These are phyloP conservation scores for Nothomitra cinnamomea DNA, from an alignment of 2,329 filamentous ascomycete genomes.

Conservation along the genomic window DNA sequence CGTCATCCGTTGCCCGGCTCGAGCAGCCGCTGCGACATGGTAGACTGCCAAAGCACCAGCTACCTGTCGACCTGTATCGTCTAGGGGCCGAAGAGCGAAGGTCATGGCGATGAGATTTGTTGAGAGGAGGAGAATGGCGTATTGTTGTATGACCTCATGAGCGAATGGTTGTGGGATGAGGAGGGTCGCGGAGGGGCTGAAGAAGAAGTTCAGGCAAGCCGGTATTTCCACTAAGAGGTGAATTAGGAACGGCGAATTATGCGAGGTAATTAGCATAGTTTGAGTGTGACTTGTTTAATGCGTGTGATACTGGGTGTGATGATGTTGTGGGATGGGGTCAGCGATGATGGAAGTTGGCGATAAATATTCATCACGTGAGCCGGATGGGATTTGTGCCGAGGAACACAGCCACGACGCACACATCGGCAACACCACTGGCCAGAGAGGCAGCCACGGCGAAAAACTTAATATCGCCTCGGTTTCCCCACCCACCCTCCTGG, in stretches of 20 bases:
- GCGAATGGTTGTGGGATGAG: slow-evolving; percentile 18
- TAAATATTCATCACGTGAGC: too few species aligned
- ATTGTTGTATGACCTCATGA: slow-evolving; percentile 22
- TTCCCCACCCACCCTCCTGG: too few species aligned
- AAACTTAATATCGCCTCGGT: too few species aligned
- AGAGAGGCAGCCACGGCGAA: slow-evolving; percentile 5
- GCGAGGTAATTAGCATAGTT: neutral
- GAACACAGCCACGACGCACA: neutral
- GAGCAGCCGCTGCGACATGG: slow-evolving; percentile 18
- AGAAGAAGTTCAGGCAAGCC: slow-evolving; percentile 21
- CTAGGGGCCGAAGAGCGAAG: slow-evolving; percentile 16
- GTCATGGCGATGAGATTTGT: slow-evolving; percentile 20
- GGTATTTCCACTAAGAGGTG: slow-evolving; percentile 22
- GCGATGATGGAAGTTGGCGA: neutral
- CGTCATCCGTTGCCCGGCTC: slow-evolving; percentile 12
- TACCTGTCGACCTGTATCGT: slow-evolving; percentile 16
- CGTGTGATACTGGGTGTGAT: too few species aligned
- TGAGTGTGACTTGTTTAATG: too few species aligned
- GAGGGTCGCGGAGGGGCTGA: slow-evolving; percentile 18
- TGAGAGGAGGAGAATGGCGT: slow-evolving; percentile 21
- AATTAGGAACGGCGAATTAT: slow-evolving; percentile 12
- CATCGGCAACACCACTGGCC: neutral
- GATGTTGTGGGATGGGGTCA: too few species aligned
- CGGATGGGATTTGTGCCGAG: neutral
- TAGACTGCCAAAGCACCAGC: slow-evolving; percentile 21